Evolutionary conservation across 345 rosid species (phyloP).

Genomic region (Raphanus raphanistrum): DNA sequence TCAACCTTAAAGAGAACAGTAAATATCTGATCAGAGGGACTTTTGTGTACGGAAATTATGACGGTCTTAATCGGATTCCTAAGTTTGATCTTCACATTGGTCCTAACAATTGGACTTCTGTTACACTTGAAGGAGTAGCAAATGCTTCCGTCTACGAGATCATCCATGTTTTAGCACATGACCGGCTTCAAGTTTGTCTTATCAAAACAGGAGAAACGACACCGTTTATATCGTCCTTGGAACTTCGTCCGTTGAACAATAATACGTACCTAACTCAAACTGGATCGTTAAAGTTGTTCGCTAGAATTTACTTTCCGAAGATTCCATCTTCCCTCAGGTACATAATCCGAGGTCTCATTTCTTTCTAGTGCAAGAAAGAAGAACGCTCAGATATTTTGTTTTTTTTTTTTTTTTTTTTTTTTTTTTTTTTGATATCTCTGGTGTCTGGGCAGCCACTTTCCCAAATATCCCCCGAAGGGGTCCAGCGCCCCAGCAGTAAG

Average conservation of each 20-base stretch:
- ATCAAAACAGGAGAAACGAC: slow-evolving; percentile 22
- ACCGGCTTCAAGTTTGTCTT: slow-evolving; percentile 33
- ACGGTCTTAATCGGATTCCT: slow-evolving; percentile 22
- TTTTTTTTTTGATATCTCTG: no score
- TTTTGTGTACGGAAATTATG: slow-evolving; percentile 39
- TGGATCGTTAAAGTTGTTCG: slow-evolving; percentile 24
- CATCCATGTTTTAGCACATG: slow-evolving; percentile 27
- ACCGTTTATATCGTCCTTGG: slow-evolving; percentile 35
- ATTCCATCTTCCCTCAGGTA: slow-evolving; percentile 30
- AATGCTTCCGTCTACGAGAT: slow-evolving; percentile 14
- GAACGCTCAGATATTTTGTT: neutral
- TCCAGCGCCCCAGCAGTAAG: no score
- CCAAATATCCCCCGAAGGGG: no score
- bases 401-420: neutral
- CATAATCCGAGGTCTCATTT: neutral
- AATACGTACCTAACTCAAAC: slow-evolving; percentile 26
- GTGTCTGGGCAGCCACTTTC: no score
- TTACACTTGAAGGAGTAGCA: neutral
- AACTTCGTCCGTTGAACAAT: slow-evolving; percentile 29
- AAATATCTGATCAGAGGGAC: slow-evolving; percentile 39
- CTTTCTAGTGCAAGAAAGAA: no score
- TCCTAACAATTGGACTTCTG: slow-evolving; percentile 37
- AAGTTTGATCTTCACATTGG: slow-evolving; percentile 36
- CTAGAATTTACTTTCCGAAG: slow-evolving; percentile 16
- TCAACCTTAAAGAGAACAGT: slow-evolving; percentile 22